Evolutionary conservation across 345 rosid genomes (phyloP).

Genomic region (Noccaea bulbosa): DNA sequence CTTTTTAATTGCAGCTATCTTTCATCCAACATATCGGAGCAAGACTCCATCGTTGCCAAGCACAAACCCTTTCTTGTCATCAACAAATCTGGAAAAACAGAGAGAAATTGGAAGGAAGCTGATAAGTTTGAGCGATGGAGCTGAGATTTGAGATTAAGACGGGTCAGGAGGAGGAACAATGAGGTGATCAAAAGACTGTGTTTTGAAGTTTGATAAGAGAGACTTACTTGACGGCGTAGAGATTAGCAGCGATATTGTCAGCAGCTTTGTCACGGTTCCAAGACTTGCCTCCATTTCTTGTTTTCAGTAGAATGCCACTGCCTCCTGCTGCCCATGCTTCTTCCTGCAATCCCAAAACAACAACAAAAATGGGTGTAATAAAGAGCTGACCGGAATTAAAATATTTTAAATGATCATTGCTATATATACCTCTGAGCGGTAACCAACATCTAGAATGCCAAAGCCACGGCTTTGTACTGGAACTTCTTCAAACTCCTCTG

Average conservation of each 20-base stretch:
- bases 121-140: neutral
- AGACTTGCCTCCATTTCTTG: conserved; percentile 86
- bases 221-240: conserved; percentile 88
- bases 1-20: neutral
- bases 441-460: conserved; percentile 96
- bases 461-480: conserved; percentile 92
- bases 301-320: conserved; percentile 85
- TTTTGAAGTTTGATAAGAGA: conserved; percentile 18
- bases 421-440: conserved; percentile 76
- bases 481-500: conserved; percentile 83
- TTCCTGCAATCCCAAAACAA: conserved; percentile 50
- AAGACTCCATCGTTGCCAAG: conserved; percentile 91
- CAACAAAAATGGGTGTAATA: neutral
- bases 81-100: conserved; percentile 61
- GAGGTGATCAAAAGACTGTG: neutral
- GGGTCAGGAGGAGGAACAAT: neutral
- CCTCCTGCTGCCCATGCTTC: conserved; percentile 99
- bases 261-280: conserved; percentile 99
- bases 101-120: neutral
- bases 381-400: neutral
- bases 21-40: conserved; percentile 90
- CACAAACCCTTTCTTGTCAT: conserved; percentile 82
- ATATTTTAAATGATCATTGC: neutral
- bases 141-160: neutral
- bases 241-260: conserved; percentile 94